These are phyloP conservation scores for Cryptococcus sp. DNA, from an alignment of 1,284 basidiomycete genomes.

Conservation along the genomic window DNA sequence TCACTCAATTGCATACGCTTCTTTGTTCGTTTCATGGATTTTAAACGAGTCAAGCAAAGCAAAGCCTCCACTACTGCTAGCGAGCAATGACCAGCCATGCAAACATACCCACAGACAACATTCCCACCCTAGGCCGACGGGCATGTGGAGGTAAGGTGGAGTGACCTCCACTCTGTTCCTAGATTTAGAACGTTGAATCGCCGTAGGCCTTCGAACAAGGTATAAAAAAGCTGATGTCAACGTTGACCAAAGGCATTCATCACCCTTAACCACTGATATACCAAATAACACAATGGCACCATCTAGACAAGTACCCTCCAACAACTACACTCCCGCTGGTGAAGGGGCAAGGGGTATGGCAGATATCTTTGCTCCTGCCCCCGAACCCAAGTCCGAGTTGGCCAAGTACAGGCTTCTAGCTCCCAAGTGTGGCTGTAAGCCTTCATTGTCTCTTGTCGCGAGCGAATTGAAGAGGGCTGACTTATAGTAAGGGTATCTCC, in stretches of 20 bases:
- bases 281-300: neutral
- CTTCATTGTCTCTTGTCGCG: neutral
- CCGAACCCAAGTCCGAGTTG: constrained; percentile 34
- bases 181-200: neutral
- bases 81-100: too few species aligned
- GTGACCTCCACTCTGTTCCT: neutral
- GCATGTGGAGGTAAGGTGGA: neutral
- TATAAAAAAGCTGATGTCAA: neutral
- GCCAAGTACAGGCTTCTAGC: constrained; percentile 49
- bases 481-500: constrained; percentile 49
- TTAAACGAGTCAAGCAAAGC: too few species aligned
- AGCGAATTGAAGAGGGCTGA: neutral
- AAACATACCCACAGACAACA: too few species aligned
- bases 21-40: too few species aligned
- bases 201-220: neutral
- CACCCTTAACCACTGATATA: neutral
- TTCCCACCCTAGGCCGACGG: neutral
- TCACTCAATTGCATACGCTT: too few species aligned
- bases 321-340: constrained; percentile 9
- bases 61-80: too few species aligned
- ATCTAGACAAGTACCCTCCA: constrained; percentile 2
- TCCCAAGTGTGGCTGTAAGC: constrained; percentile 49
- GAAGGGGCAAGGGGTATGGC: constrained; percentile 3
- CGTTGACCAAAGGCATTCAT: neutral
- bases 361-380: constrained; percentile 23